These are phyloP conservation scores for Escovopsis sp. DNA, from an alignment of 2,329 filamentous ascomycete species.

Conservation along the genomic window DNA sequence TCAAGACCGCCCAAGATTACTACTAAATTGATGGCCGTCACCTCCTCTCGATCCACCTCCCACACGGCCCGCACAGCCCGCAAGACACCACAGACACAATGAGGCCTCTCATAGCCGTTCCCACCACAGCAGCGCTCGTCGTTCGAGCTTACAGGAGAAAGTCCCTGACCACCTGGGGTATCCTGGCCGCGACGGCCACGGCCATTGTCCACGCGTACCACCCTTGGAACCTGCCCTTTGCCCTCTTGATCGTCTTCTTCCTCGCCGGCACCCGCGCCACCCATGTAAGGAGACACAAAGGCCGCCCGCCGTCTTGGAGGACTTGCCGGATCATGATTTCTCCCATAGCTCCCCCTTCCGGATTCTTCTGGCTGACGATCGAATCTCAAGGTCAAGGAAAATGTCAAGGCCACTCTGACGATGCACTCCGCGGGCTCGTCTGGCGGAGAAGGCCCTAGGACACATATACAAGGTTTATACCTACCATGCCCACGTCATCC, in stretches of 20 bases:
- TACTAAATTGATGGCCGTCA: too few relatives aligned
- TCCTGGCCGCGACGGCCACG: conserved; percentile 57
- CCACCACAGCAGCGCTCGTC: conserved; percentile 44
- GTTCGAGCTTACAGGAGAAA: conserved; percentile 56
- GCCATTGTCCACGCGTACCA: conserved; percentile 75
- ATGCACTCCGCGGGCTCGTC: conserved; percentile 56
- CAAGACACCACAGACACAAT: conserved; percentile 22
- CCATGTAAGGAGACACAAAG: conserved; percentile 32
- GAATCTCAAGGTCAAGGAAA: conserved; percentile 57
- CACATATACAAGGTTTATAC: conserved; percentile 56
- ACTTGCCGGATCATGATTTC: too few relatives aligned
- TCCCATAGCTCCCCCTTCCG: too few relatives aligned
- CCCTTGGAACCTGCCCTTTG: conserved; percentile 87
- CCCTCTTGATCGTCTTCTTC: conserved; percentile 72
- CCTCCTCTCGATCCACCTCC: too few relatives aligned
- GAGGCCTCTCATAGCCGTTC: conserved; percentile 42
- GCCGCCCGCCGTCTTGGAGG: too few relatives aligned
- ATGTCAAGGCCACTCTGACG: conserved; percentile 70
- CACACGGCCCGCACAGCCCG: background rate
- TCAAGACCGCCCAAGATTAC: too few relatives aligned
- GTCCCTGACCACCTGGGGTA: conserved; percentile 64
- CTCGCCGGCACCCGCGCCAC: conserved; percentile 71
- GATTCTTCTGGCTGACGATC: conserved; percentile 2
- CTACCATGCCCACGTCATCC: too few relatives aligned
- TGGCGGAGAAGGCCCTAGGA: conserved; percentile 71